Evolutionary conservation across 2,329 filamentous ascomycete species (phyloP).

Genomic region (Endoconidiophora laricicola): DNA sequence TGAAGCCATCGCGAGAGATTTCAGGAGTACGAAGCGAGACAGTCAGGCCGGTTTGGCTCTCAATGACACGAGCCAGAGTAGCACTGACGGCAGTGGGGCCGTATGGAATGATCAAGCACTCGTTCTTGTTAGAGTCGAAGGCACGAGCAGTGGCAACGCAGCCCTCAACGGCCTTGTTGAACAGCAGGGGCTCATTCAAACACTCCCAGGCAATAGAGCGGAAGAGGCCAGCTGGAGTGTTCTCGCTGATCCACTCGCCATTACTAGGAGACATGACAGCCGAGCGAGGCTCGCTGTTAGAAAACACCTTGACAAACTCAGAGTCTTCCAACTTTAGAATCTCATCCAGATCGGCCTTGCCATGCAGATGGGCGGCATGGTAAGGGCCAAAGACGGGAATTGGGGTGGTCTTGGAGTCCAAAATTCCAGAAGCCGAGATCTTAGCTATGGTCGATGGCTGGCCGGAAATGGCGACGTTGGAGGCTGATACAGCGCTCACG

Average conservation of each 20-base stretch:
- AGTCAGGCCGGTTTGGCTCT: conserved; percentile 25
- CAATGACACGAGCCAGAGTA: conserved; percentile 28
- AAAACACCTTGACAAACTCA: conserved; percentile 23
- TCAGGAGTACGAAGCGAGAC: conserved; percentile 25
- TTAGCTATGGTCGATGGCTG: conserved; percentile 31
- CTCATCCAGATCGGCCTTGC: conserved; percentile 25
- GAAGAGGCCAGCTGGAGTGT: conserved; percentile 26
- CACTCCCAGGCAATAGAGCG: conserved; percentile 30
- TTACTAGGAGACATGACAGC: conserved; percentile 35
- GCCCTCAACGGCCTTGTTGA: conserved; percentile 31
- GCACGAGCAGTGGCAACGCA: conserved; percentile 27
- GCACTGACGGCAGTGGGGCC: conserved; percentile 33
- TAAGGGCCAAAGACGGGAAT: conserved; percentile 41
- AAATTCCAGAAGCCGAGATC: conserved; percentile 25
- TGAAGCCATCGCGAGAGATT: conserved; percentile 21
- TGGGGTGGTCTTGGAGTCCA: conserved; percentile 27
- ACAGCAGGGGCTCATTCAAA: conserved; percentile 31
- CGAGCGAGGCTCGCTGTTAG: conserved; percentile 27
- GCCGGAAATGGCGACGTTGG: conserved; percentile 36
- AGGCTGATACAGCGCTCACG: conserved; percentile 34
- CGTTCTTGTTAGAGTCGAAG: conserved; percentile 21
- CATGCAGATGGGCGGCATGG: conserved; percentile 38
- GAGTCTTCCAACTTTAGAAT: conserved; percentile 29
- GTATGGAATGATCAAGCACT: conserved; percentile 31
- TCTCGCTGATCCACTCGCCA: conserved; percentile 26